Base-by-base conservation (phyloP, 768 basidiomycete genomes). In the Russula brevipes region DNA sequence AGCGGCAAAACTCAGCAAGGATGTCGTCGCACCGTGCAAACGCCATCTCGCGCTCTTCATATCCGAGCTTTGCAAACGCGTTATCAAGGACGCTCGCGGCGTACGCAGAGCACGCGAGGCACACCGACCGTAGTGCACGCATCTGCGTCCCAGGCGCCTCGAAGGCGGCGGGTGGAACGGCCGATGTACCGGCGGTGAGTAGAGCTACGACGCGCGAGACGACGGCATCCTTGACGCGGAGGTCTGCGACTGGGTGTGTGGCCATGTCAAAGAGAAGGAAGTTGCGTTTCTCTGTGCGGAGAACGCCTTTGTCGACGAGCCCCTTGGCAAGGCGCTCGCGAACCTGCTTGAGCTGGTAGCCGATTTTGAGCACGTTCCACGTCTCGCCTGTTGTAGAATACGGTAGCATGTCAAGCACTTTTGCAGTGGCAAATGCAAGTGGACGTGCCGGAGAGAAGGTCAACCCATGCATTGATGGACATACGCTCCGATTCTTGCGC, bases 301-400 rank as follows among this genome's bases (percentile, higher is more conserved):
- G 84, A 44, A 99, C 86, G 69, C 96, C 97, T 76, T 99, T 99
- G 80, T 99, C 96, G 56, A 98, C 96, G 45, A 99, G 85, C 3
- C 96, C 83, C 73, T 99, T 99, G 14, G 95, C 94, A 45, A 99
- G 87, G 17, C 96, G 90, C 77, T 99, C 96, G 51, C 96, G 88
- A 45, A 98, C 96, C 76, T 98, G 96, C 75, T 98, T 98, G 52
- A 99, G 86, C 75, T 99, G 96, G 76, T 93, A 99, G 30, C 95
- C 95, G 59, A 99, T 98, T 77, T 98, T 98, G 88, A 98, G 94
- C 8, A 99, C 94, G 75, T 98, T 99, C 96, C 96, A 99, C 53
- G 96, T 98, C 78, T 99, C 96, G 59, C 96, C 95, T 98, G 71
- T 54, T 52, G 49, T 31, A 52, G 42, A 38, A 63, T 33, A 35